A percentile compares a stretch with the other conserved stretches of the same genome.
phyloP scores from a whole-genome alignment of 1,284 basidiomycete genomes.

The Rhodofomes roseus region DNA sequence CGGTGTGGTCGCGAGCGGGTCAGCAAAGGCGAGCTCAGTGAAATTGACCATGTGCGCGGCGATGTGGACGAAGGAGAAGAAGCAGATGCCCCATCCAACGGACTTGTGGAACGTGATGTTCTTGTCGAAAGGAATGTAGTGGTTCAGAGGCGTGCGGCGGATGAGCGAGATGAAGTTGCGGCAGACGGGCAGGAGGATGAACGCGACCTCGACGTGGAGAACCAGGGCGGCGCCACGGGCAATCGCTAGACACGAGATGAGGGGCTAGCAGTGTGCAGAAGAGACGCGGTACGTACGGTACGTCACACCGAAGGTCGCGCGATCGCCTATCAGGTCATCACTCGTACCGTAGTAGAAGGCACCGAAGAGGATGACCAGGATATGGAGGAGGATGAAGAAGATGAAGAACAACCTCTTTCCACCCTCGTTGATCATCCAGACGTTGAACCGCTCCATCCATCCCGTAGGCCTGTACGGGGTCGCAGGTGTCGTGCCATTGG shows the following conservation, averaged over 20 bases:
- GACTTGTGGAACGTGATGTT: conserved; percentile 87
- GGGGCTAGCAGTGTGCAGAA: not conserved
- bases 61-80: conserved; percentile 71
- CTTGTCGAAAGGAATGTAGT: conserved; percentile 87
- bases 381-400: conserved; percentile 73
- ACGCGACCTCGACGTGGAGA: conserved; percentile 83
- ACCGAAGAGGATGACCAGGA: conserved; percentile 71
- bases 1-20: conserved; percentile 47
- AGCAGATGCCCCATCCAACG: conserved; percentile 82
- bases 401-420: conserved; percentile 73
- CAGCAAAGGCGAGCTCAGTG: conserved; percentile 57
- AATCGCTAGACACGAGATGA: conserved; percentile 47
- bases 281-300: conserved; percentile 53
- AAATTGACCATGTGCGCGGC: conserved; percentile 82
- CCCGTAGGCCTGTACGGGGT: conserved; percentile 34
- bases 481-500: conserved; percentile 29
- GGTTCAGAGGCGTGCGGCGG: conserved; percentile 77
- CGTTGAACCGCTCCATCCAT: conserved; percentile 44
- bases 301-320: conserved; percentile 66
- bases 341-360: conserved; percentile 74
- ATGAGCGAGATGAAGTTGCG: conserved; percentile 86
- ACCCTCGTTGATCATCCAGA: conserved; percentile 93
- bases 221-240: conserved; percentile 83
- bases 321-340: conserved; percentile 67
- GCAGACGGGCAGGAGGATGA: conserved; percentile 90